phyloP scores from a whole-genome alignment of 2,329 filamentous ascomycete genomes.

The Blumeria graminis region DNA sequence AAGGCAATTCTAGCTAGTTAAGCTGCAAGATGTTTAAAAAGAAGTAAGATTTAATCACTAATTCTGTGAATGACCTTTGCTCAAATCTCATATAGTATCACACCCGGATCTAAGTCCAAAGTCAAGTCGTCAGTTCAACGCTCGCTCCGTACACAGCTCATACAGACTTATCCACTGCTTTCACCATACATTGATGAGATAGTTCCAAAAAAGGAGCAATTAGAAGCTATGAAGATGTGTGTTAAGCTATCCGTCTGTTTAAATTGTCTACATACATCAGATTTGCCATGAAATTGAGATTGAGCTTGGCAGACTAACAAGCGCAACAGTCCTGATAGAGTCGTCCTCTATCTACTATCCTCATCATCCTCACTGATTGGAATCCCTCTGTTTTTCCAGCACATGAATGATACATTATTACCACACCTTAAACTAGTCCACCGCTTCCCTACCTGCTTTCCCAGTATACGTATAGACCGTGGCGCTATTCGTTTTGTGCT shows the following conservation, averaged over 20 bases:
- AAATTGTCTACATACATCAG: not conserved
- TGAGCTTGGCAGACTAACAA: not conserved
- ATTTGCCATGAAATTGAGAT: not conserved
- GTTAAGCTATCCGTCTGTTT: constrained; percentile 5
- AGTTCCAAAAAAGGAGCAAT: constrained; percentile 78
- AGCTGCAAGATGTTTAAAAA: too few relatives aligned
- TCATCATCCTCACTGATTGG: constrained; percentile 13
- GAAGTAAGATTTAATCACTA: too few relatives aligned
- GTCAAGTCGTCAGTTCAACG: constrained; percentile 94
- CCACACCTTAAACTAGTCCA: constrained; percentile 81
- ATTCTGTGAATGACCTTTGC: too few relatives aligned
- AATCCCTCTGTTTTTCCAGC: constrained; percentile 71
- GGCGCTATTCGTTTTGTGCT: constrained; percentile 94
- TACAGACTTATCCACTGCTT: constrained; percentile 67
- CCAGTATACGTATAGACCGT: constrained; percentile 70
- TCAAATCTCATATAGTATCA: constrained; percentile 20
- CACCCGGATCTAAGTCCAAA: constrained; percentile 66
- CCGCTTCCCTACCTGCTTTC: constrained; percentile 65
- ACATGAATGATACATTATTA: constrained; percentile 45
- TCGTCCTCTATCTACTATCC: constrained; percentile 62
- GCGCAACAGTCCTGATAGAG: constrained; percentile 44
- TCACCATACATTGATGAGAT: constrained; percentile 79
- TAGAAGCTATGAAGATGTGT: constrained; percentile 72
- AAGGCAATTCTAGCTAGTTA: too few relatives aligned
- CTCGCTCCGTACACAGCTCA: constrained; percentile 55